Conservation (phyloP, 768 basidiomycete species). For the Xerocomellus intermedius region DNA sequence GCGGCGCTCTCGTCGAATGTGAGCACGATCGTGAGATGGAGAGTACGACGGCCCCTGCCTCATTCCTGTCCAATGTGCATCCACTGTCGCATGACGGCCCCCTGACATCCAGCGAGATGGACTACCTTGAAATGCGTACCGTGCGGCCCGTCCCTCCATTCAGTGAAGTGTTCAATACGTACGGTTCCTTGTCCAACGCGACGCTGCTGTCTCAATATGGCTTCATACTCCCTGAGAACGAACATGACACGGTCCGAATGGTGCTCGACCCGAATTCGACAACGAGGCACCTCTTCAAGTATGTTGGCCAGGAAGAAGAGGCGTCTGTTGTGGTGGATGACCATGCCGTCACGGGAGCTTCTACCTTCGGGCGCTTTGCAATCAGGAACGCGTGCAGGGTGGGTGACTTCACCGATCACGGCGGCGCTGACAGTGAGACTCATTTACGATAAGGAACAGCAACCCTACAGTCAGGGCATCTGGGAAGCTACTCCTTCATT, state of each 20-base stretch:
- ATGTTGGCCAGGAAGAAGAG: conserved; percentile 10
- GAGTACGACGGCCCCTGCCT: background rate
- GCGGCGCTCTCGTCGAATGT: conserved; percentile 69
- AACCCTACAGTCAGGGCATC: conserved; percentile 19
- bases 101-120: conserved; percentile 24
- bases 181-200: conserved; percentile 66
- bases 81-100: conserved; percentile 14
- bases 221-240: conserved; percentile 72
- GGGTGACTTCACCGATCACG: conserved; percentile 21
- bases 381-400: conserved; percentile 31
- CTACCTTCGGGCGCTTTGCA: conserved; percentile 4
- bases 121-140: conserved; percentile 67
- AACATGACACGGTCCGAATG: conserved; percentile 52
- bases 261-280: conserved; percentile 24
- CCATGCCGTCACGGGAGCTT: conserved; percentile 20
- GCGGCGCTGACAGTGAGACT: conserved; percentile 16
- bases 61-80: conserved; percentile 1
- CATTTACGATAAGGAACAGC: conserved; percentile 25
- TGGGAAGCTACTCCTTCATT: conserved; percentile 5
- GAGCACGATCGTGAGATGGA: conserved; percentile 51
- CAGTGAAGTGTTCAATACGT: conserved; percentile 74
- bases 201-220: conserved; percentile 69
- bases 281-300: conserved; percentile 9
- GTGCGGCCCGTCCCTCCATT: conserved; percentile 48
- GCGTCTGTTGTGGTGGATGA: background rate